phyloP scores from a whole-genome alignment of 2,329 filamentous ascomycete genomes.

The Paecilomyces fulvus region DNA sequence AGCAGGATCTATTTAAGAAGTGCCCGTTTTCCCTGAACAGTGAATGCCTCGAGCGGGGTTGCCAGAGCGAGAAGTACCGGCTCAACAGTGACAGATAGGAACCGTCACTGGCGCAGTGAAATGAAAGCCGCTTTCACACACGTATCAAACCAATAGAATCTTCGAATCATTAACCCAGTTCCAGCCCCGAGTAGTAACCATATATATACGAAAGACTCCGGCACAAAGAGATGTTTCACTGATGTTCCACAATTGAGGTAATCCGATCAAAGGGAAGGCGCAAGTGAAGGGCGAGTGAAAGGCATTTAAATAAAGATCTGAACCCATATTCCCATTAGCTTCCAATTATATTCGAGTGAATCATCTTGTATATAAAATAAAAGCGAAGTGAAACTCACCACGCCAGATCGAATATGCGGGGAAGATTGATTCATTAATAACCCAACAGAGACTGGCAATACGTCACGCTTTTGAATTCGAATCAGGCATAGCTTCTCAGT shows the following conservation, averaged over 20 bases:
- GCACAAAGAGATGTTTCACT: background rate
- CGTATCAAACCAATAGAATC: background rate
- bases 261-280: background rate
- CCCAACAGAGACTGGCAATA: background rate
- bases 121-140: background rate
- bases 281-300: too few species aligned
- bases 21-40: background rate
- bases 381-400: background rate
- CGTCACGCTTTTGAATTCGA: background rate
- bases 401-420: background rate
- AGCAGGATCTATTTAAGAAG: background rate
- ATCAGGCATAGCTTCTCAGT: background rate
- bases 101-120: background rate
- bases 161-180: too few species aligned
- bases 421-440: background rate
- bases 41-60: background rate
- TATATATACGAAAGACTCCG: background rate
- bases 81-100: background rate
- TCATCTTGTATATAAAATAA: background rate
- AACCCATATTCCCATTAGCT: background rate
- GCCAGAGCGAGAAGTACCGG: background rate
- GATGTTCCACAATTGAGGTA: background rate
- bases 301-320: background rate
- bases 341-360: background rate
- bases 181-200: background rate